phyloP scores from a whole-genome alignment of 768 basidiomycete genomes.

The Sarcodon sp. region DNA sequence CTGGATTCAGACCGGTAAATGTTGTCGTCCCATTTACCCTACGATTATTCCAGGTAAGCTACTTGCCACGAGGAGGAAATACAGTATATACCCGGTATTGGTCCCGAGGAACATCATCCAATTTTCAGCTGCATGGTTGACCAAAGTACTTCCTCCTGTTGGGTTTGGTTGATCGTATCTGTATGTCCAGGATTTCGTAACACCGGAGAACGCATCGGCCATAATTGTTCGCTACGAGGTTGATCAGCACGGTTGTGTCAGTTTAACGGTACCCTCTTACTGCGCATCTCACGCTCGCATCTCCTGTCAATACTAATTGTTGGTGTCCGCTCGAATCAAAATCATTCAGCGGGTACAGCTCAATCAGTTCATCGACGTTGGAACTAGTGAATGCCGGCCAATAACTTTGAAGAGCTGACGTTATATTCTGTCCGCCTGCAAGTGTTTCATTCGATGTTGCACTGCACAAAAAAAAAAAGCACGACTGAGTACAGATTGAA shows the following conservation, averaged over 20 bases:
- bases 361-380: constrained; percentile 25
- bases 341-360: constrained; percentile 28
- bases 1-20: constrained; percentile 31
- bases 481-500: not conserved
- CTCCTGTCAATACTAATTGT: constrained; percentile 34
- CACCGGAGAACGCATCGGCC: constrained; percentile 24
- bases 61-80: not conserved
- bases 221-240: constrained; percentile 28
- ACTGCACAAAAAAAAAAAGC: constrained; percentile 14
- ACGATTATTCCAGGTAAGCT: not conserved
- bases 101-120: constrained; percentile 58
- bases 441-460: constrained; percentile 51
- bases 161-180: constrained; percentile 47
- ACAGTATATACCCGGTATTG: constrained; percentile 37
- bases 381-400: constrained; percentile 31
- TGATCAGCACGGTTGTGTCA: not conserved
- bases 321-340: constrained; percentile 30
- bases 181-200: constrained; percentile 33
- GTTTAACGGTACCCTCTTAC: constrained; percentile 20
- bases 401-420: constrained; percentile 22
- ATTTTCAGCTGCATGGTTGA: constrained; percentile 45
- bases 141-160: constrained; percentile 19
- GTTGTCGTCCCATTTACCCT: constrained; percentile 37
- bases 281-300: constrained; percentile 37
- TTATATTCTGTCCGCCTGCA: constrained; percentile 25